Evolutionary conservation across 495 filamentous ascomycete species (phyloP).

Genomic region (Penicillium canariense): DNA sequence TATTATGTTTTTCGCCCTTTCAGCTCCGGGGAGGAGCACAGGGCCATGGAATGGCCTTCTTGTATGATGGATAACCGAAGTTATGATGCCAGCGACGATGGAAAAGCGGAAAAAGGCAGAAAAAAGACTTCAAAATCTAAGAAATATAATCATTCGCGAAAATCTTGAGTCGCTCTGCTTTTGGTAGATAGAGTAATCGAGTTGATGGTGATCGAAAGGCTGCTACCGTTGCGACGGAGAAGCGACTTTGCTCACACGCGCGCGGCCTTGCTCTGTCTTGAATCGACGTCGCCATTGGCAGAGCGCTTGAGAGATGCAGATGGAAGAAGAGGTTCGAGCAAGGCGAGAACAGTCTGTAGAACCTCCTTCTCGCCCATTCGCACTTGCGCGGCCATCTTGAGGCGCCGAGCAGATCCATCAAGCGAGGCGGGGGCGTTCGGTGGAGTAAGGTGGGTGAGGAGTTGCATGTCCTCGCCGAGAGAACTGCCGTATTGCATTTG

Average conservation of each 20-base stretch:
- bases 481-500: conserved; percentile 58
- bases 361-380: conserved; percentile 79
- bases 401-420: conserved; percentile 36
- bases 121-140: conserved; percentile 34
- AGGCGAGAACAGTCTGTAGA: conserved; percentile 46
- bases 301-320: conserved; percentile 27
- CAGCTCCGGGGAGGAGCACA: conserved; percentile 14
- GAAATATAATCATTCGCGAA: conserved; percentile 32
- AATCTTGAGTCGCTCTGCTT: conserved; percentile 16
- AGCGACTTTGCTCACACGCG: conserved; percentile 19
- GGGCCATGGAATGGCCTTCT: conserved; percentile 12
- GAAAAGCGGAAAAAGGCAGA: conserved; percentile 31
- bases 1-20: conserved; percentile 26
- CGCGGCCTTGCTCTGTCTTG: conserved; percentile 39
- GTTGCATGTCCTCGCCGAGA: conserved; percentile 57
- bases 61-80: conserved; percentile 42
- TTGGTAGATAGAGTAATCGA: background rate
- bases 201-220: background rate
- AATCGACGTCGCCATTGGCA: conserved; percentile 31
- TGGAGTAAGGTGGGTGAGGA: conserved; percentile 42
- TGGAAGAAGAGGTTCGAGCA: conserved; percentile 28
- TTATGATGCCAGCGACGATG: conserved; percentile 43
- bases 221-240: conserved; percentile 4
- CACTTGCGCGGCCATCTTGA: conserved; percentile 70
- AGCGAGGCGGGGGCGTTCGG: conserved; percentile 18